phyloP scores from a whole-genome alignment of 306 rosid species.

The Malus domestica region ASM211411v1 NC_041800.1:17471001-17471500 shows the following conservation, averaged over 20 bases:
- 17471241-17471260: too few species aligned
- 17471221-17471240: neutral
- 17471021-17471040: slow-evolving; percentile 60
- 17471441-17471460: slow-evolving; percentile 12
- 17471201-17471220: neutral
- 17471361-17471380: neutral
- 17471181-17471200: neutral
- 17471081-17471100: slow-evolving; percentile 80
- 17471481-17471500: slow-evolving; percentile 17
- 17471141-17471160: slow-evolving; percentile 54
- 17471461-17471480: neutral
- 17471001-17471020: slow-evolving; percentile 60
- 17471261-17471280: too few species aligned
- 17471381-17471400: neutral
- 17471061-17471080: slow-evolving; percentile 73
- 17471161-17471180: slow-evolving; percentile 59
- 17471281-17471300: too few species aligned
- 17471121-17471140: slow-evolving; percentile 69
- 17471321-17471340: neutral
- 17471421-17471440: slow-evolving; percentile 19
- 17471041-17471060: slow-evolving; percentile 89
- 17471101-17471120: slow-evolving; percentile 65
- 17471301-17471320: too few species aligned
- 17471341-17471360: neutral
- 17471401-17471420: neutral